These are phyloP conservation scores for Schizonepeta tenuifolia DNA, from an alignment of 257 asterid genomes.

Conservation along the genomic window DNA sequence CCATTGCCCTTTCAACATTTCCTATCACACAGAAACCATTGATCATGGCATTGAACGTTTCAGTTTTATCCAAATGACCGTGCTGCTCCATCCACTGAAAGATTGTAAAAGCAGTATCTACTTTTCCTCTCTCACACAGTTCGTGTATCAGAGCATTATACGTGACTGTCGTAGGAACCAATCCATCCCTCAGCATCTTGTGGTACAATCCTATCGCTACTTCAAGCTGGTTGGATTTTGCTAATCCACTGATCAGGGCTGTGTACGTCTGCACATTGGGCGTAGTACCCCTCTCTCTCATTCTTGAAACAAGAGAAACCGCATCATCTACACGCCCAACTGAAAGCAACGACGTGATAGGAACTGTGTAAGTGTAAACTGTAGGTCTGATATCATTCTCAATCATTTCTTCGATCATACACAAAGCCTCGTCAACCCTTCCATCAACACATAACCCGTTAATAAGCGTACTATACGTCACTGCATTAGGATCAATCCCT, in stretches of 20 bases:
- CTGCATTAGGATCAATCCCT: conserved; percentile 75
- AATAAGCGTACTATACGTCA: conserved; percentile 67
- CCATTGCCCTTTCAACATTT: conserved; percentile 70
- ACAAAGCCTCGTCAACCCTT: conserved; percentile 68
- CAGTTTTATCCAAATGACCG: conserved; percentile 53
- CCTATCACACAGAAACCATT: conserved; percentile 72
- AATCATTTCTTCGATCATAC: conserved; percentile 72
- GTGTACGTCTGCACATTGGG: conserved; percentile 88
- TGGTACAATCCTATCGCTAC: conserved; percentile 84
- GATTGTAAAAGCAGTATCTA: conserved; percentile 52
- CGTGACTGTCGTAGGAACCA: conserved; percentile 72
- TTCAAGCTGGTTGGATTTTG: conserved; percentile 60
- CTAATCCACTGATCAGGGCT: conserved; percentile 76
- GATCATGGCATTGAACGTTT: conserved; percentile 69
- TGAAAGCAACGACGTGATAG: conserved; percentile 61
- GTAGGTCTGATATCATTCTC: conserved; percentile 69
- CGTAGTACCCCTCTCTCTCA: conserved; percentile 61
- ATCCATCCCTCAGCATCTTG: conserved; percentile 72
- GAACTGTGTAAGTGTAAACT: conserved; percentile 72
- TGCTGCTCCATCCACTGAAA: conserved; percentile 68
- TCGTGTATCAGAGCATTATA: conserved; percentile 72
- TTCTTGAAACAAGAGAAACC: conserved; percentile 64
- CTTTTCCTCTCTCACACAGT: conserved; percentile 55
- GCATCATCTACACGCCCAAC: conserved; percentile 68
- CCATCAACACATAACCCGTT: conserved; percentile 80